Percentiles rank a stretch among this genome's conserved stretches.
phyloP scores from a whole-genome alignment of 1,284 basidiomycete genomes.

The Rhodotorula sp. region DNA sequence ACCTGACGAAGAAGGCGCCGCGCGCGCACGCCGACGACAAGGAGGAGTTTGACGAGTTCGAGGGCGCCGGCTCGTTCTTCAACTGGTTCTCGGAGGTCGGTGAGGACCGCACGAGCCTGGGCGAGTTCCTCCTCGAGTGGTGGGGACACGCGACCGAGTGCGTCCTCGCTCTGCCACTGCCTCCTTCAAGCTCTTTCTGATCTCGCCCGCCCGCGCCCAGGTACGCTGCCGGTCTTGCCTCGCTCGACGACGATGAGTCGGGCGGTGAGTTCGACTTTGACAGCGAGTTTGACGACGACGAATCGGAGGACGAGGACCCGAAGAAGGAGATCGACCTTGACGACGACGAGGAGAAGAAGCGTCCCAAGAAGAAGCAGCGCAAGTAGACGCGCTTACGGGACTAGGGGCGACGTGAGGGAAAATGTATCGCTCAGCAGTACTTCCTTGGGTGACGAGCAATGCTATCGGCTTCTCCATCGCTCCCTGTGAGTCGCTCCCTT shows the following conservation, averaged over 20 bases:
- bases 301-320: constrained; percentile 26
- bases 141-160: constrained; percentile 43
- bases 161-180: neutral
- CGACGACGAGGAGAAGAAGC: constrained; percentile 27
- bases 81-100: constrained; percentile 38
- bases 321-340: constrained; percentile 40
- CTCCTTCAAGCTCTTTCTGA: neutral
- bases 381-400: neutral
- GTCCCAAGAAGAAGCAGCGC: constrained; percentile 36
- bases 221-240: constrained; percentile 39
- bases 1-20: constrained; percentile 43
- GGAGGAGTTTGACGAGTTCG: constrained; percentile 43
- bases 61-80: constrained; percentile 42
- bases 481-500: neutral
- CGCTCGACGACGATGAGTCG: constrained; percentile 22
- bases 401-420: neutral
- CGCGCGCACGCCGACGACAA: constrained; percentile 30
- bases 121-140: constrained; percentile 33
- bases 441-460: neutral
- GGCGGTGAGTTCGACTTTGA: constrained; percentile 10
- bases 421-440: neutral
- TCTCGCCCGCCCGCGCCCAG: constrained; percentile 2
- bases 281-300: constrained; percentile 36
- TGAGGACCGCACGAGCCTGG: constrained; percentile 32
- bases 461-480: neutral